Evolutionary conservation across 257 asterid species (phyloP), one percentile per base, ranked within the genome.

Genomic region (Solanum pimpinellifolium): DNA sequence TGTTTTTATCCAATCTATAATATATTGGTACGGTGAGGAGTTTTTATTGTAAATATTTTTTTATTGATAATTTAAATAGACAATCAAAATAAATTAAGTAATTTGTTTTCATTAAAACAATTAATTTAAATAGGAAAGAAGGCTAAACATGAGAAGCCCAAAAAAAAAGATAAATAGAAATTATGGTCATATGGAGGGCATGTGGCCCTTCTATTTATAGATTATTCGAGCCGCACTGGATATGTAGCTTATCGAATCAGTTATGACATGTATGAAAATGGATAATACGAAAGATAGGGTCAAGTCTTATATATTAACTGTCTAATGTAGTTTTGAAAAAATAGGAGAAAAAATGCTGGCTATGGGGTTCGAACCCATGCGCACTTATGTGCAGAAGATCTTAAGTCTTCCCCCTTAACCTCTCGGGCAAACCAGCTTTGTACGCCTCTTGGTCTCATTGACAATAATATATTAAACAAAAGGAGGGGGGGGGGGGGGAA

Each of bases 351-450:
- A 20, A 59, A 20, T 94, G 98, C 96, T 95, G 93, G 96, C 95
- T 93, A 91, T 95, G 98, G 98, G 97, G 95, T 92, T 94, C 96
- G 96, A 94, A 94, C 98, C 94, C 98, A 94, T 90, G 97, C 96
- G 96, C 95, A 92, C 95, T 92, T 85, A 46, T 90, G 97, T 92
- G 93, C 95, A 92, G 96, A 92, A 93, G 97, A 94, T 92, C 97
- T 95, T 93, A 92, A 93, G 95, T 93, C 96, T 95, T 91, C 95
- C 96, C 96, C 98, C 95, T 93, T 93, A 95, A 95, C 98, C 98
- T 86, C 98, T 94, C 96, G 98, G 97, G 98, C 98, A 94, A 94
- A 94, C 96, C 94, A 94, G 96, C 95, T 68, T 68, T 3, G 2
- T 18, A 3, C 3, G n/a, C 11, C 0, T 6, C 0, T 16, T 2